Base-by-base conservation (phyloP, 768 basidiomycete genomes). In the Boletus vermiculosoides region DNA sequence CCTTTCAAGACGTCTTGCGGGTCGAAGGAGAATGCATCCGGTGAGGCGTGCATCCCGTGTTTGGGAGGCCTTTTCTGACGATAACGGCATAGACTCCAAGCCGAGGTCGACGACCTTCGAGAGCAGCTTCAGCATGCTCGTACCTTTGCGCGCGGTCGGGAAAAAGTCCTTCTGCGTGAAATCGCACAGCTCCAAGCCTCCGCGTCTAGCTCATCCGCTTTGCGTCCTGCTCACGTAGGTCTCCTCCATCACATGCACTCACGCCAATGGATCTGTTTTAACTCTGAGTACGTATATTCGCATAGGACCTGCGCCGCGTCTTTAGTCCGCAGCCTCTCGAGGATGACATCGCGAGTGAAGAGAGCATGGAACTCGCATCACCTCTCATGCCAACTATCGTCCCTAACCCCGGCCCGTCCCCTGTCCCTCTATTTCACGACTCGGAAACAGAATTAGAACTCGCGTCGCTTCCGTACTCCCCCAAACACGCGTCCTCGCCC, bases 351-450 rank as follows among this genome's bases (percentile, higher is more conserved):
- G 72, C 76, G 33, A 68, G 73, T 9, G 78, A 80, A 51, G 67
- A 75, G 52, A 77, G 77, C 6, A 82, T 83, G 82, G 80, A 81
- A 45, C 76, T 83, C 5, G 80, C 75, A 5, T 80, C 80, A 7
- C 80, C 82, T n/a, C 66, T 83, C 12, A 50, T 73, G 47, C 78
- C 78, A 15, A 76, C 65, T 13, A 58, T 64, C n/a, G 41, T 68
- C 18, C 52, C 12, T 10, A 30, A 30, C 30, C 28, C 28, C 3
- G 12, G 20, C 45, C 5, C 16, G 12, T 20, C 65, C 20, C 51
- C 71, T 1, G 25, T 16, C 1, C 44, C 23, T 15, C 28, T 37
- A 12, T 25, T 33, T 28, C 37, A 33, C 10, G 47, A 28, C 20
- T 13, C 45, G 28, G 41, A 33, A 18, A 11, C 55, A 4, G 66